Base-by-base conservation (phyloP, 2,329 filamentous ascomycete genomes). In the Teratosphaeria viscida region DNA sequence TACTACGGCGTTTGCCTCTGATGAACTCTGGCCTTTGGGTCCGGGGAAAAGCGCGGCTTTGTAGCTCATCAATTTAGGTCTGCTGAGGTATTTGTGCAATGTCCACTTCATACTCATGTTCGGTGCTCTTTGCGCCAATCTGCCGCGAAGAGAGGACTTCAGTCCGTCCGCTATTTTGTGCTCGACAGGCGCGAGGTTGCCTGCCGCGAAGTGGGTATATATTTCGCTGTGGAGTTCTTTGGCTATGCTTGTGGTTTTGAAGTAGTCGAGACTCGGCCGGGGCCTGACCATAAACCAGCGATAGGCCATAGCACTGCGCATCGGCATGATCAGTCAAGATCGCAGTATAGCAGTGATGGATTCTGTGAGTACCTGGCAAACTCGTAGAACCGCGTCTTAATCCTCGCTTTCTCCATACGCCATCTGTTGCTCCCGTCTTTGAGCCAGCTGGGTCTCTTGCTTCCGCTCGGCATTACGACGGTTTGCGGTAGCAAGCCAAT, bases 181-280 rank as follows among this genome's bases (percentile, higher is more conserved):
- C 56, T 68, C 59, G 23, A 71, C 56, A n/a, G 59, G 39, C 7
- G 59, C 54, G 35, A 68, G 60, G 32, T 70, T 72, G 65, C 76
- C 79, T 66, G 63, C 65, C 27, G 79, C 78, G 62, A 81, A 78
- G 26, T 75, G 71, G 27, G 65, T 72, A 66, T 80, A 81, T 75
- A 81, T 77, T 29, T 68, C 62, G 54, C 70, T 61, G 60, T 81
- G 78, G n/a, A 81, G 68, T 8, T 71, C 63, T 49, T 68, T 68
- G 11, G 74, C 77, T 47, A 75, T 69, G 10, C 64, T 57, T 19
- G 74, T 72, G 47, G 76, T 69, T 52, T 73, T 66, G 26, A 62
- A 63, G 27, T 74, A 58, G n/a, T 70, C 63, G 19, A 77, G 66
- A 29, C 58, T 55, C 27, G 73, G 74, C 26, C 58, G 54, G 14